Conservation (phyloP, 108 stramenopile genomes). For the Chaetoceros muelleri region DNA sequence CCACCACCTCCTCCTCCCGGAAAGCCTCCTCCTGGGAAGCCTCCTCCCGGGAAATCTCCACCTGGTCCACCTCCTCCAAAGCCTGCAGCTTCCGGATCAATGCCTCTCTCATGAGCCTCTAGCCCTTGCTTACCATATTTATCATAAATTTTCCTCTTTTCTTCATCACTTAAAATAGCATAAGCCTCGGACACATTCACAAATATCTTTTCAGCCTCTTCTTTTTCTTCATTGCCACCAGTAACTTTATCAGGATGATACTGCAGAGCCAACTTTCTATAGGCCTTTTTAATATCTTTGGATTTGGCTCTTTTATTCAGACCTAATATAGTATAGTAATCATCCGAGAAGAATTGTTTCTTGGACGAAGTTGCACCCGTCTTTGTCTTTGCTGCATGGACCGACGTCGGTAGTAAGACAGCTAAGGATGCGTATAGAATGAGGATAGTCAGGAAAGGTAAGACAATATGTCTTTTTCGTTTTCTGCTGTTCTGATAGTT, state of each 20-base stretch:
- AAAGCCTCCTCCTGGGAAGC: constrained; percentile 14
- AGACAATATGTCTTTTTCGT: no score
- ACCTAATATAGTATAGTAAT: constrained; percentile 48
- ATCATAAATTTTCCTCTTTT: constrained; percentile 78
- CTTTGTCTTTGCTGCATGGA: neutral
- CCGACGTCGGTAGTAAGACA: neutral
- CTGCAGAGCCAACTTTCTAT: constrained; percentile 45
- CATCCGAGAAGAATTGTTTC: constrained; percentile 4
- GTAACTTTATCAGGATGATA: constrained; percentile 73
- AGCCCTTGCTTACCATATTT: constrained; percentile 72
- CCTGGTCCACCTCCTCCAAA: constrained; percentile 33
- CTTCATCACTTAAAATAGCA: constrained; percentile 60
- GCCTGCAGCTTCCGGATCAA: constrained; percentile 56
- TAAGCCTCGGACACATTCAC: constrained; percentile 64
- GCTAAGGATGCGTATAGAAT: neutral
- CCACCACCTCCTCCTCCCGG: constrained; percentile 19
- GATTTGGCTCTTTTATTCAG: constrained; percentile 22
- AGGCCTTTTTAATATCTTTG: constrained; percentile 59
- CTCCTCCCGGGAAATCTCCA: constrained; percentile 15
- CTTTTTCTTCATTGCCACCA: constrained; percentile 36
- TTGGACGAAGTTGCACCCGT: neutral
- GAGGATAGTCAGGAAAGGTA: no score
- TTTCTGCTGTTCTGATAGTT: no score
- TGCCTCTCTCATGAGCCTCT: constrained; percentile 50
- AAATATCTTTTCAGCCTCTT: constrained; percentile 58